Evolutionary conservation across 495 filamentous ascomycete genomes (phyloP).

Genomic region (Daldinia caldariorum): DNA sequence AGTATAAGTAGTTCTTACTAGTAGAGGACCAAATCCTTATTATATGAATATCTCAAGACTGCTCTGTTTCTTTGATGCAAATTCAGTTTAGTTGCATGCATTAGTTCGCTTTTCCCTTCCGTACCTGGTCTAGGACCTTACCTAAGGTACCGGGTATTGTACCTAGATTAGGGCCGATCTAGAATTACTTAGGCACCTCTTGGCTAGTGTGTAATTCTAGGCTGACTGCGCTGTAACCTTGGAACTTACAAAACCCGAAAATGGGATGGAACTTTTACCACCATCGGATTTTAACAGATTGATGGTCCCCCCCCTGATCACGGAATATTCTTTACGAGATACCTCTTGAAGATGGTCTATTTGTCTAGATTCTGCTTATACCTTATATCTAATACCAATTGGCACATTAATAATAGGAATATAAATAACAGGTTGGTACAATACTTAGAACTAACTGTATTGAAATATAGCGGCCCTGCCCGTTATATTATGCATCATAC

Average conservation of each 20-base stretch:
- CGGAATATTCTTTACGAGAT: background rate
- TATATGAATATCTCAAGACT: no score
- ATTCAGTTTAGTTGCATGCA: slow-evolving; percentile 6
- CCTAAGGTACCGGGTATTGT: no score
- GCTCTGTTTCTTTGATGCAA: no score
- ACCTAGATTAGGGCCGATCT: slow-evolving; percentile 6
- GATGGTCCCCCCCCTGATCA: background rate
- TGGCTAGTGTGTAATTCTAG: background rate
- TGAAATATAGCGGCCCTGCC: background rate
- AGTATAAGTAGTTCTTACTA: no score
- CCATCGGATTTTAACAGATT: no score
- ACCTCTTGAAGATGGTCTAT: background rate
- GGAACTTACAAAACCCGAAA: background rate
- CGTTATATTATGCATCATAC: no score
- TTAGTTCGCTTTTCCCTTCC: background rate
- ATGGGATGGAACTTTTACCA: background rate
- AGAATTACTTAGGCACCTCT: background rate
- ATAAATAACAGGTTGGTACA: no score
- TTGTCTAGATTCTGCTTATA: background rate
- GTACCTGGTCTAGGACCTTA: background rate
- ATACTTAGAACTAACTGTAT: background rate
- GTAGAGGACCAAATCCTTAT: no score
- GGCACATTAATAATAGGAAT: background rate
- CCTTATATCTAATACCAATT: background rate
- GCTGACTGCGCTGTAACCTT: background rate